These are phyloP conservation scores for Gnetum montanum DNA, from an alignment of 75 land plant genomes.

Conservation along the genomic window DNA sequence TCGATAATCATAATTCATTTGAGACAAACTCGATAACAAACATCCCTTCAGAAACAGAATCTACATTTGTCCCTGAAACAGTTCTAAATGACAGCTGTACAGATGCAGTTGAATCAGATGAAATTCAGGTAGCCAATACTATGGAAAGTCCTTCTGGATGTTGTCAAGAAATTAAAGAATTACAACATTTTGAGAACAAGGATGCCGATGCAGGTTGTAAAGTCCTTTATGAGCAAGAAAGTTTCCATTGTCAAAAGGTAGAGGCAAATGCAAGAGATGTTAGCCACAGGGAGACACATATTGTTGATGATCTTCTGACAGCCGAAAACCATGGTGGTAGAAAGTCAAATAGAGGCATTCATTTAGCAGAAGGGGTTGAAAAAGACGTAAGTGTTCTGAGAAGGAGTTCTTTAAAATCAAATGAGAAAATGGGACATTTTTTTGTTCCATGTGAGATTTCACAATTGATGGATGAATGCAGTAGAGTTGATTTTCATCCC, in stretches of 20 bases:
- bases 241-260: not conserved
- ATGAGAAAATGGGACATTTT: too few species aligned
- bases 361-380: too few species aligned
- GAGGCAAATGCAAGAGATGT: not conserved
- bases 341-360: not conserved
- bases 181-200: too few species aligned
- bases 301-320: not conserved
- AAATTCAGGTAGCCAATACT: too few species aligned
- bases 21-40: slow-evolving; percentile 13
- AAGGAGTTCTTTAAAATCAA: too few species aligned
- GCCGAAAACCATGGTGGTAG: slow-evolving; percentile 1
- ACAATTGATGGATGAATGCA: slow-evolving; percentile 58
- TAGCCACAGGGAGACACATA: not conserved
- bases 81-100: slow-evolving; percentile 10
- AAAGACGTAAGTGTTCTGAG: too few species aligned
- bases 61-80: slow-evolving; percentile 39
- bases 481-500: slow-evolving; percentile 40
- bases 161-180: too few species aligned
- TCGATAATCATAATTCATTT: not conserved
- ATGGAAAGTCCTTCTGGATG: too few species aligned
- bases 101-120: not conserved
- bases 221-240: too few species aligned
- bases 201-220: too few species aligned
- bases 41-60: slow-evolving; percentile 41
- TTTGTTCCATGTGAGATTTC: slow-evolving; percentile 7